Conservation (phyloP, 495 filamentous ascomycete species). For the Penicillium desertorum region DNA sequence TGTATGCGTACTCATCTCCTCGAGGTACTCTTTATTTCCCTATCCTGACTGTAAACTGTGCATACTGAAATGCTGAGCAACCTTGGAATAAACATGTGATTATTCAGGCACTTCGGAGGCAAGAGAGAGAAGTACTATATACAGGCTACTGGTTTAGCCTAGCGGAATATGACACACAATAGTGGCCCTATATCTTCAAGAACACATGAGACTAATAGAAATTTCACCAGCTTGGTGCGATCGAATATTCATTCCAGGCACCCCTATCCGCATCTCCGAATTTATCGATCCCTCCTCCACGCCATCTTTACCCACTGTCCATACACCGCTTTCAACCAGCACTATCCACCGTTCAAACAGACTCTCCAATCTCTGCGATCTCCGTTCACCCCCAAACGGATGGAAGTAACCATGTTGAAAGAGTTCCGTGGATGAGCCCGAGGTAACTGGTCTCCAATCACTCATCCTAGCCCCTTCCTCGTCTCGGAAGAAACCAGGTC, state of each 20-base stretch:
- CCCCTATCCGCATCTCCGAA: slow-evolving; percentile 39
- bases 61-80: too few species aligned
- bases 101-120: too few species aligned
- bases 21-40: too few species aligned
- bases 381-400: slow-evolving; percentile 36
- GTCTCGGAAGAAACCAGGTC: not conserved
- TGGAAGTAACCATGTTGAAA: slow-evolving; percentile 42
- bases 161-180: too few species aligned
- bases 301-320: slow-evolving; percentile 41
- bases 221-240: slow-evolving; percentile 32
- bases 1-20: too few species aligned
- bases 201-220: not conserved
- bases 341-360: slow-evolving; percentile 34
- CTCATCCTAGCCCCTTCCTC: slow-evolving; percentile 30
- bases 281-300: slow-evolving; percentile 39
- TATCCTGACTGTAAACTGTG: too few species aligned
- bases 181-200: too few species aligned
- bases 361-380: slow-evolving; percentile 36
- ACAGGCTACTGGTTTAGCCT: too few species aligned
- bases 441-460: slow-evolving; percentile 27
- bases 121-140: too few species aligned
- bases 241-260: slow-evolving; percentile 36
- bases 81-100: too few species aligned
- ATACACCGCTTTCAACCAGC: slow-evolving; percentile 40
- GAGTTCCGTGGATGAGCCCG: slow-evolving; percentile 26